Evolutionary conservation across 139 green algal genomes (phyloP), one percentile per base, ranked within the genome.

Genomic region (Desmodesmus armatus): DNA sequence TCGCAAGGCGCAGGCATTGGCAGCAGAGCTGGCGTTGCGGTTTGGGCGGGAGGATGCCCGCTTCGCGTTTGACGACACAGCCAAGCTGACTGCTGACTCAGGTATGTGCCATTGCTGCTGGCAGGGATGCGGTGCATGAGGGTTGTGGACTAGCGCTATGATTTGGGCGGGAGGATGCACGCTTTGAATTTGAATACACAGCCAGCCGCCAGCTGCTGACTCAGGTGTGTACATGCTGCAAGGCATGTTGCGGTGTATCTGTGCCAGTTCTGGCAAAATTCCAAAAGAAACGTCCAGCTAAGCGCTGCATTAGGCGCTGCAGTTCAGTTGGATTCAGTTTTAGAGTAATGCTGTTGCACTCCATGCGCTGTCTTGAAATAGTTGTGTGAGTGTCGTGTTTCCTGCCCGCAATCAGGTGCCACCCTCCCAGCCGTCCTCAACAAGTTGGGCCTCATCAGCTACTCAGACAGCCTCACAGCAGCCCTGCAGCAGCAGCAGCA

Each of bases 1-100:
- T 33, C 80, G 91, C 37, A 91, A 89, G 72, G 90, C 90, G n/a
- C 91, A 94, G 87, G 85, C 82, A 1, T 84, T 91, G 58, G 88
- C 67, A 17, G 82, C 80, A 7, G 78, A 88, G 49, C 82, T 91
- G 43, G 60, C 40, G 65, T 65, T 87, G 27, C 86, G 88, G 27
- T 91, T 91, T 63, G 75, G 87, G 25, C 37, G 25, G 1, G 39
- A 75, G 7, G 86, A 93, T 66, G 53, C 31, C 9, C 87, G 84
- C 17, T 90, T 93, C 39, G 19, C 5, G 13, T 93, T 89, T 17
- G 7, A 17, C 0, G 88, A 93, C 77, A 47, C 87, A 51, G 55
- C 58, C 27, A 39, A 60, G 21, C 88, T 93, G 44, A 65, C 85
- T 3, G 82, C 69, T 0, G 90, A 92, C 78, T 91, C 87, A 44